phyloP scores from a whole-genome alignment of 2,329 filamentous ascomycete species.

The Meredithiella fracta region DNA sequence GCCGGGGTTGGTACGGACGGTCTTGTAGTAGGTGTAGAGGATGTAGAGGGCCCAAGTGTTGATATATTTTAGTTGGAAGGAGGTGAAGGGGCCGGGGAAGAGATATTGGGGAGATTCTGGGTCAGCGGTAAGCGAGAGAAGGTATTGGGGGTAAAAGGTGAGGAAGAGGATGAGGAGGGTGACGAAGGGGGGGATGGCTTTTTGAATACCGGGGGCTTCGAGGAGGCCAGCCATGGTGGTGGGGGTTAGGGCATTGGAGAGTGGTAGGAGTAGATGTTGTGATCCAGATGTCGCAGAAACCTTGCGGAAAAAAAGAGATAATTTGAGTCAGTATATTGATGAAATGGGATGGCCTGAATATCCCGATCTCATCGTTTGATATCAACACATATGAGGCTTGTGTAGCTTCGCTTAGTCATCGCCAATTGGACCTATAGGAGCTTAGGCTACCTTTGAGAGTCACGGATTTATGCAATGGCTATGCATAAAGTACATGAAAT shows the following conservation, averaged over 20 bases:
- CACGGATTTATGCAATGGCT: too few relatives aligned
- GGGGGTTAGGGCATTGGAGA: background rate
- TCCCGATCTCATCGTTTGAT: too few relatives aligned
- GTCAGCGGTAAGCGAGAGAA: constrained; percentile 36
- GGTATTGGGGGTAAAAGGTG: constrained; percentile 53
- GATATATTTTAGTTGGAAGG: constrained; percentile 42
- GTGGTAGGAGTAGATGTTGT: background rate
- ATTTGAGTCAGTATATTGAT: too few relatives aligned
- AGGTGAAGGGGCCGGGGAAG: constrained; percentile 42
- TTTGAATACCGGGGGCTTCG: constrained; percentile 29
- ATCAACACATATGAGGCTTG: too few relatives aligned
- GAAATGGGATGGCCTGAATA: too few relatives aligned
- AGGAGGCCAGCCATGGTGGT: constrained; percentile 27
- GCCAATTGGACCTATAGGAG: too few relatives aligned
- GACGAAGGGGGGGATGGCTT: constrained; percentile 52
- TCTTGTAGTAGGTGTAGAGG: constrained; percentile 51
- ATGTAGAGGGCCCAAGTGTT: constrained; percentile 48
- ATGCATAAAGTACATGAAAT: too few relatives aligned
- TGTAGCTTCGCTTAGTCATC: too few relatives aligned
- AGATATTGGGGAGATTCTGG: constrained; percentile 32
- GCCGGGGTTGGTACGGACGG: constrained; percentile 42
- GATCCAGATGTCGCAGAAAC: too few relatives aligned
- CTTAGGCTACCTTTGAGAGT: too few relatives aligned
- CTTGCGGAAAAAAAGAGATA: too few relatives aligned
- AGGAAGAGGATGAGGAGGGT: constrained; percentile 51